These are phyloP conservation scores for Solanum rostratum DNA, from an alignment of 257 asterid genomes.

Conservation along the genomic window DNA sequence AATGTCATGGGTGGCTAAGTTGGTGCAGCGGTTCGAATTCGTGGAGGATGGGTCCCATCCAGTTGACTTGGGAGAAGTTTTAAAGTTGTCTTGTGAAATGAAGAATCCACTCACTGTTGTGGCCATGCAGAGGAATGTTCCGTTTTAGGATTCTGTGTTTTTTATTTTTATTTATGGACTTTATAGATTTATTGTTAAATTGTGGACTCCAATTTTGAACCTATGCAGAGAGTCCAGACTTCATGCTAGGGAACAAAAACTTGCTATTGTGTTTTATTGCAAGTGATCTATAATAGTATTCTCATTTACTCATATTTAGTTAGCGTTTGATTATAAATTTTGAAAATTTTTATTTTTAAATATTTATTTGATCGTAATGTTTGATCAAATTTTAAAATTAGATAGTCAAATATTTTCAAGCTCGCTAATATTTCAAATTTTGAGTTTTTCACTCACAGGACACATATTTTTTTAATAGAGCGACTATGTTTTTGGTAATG, in stretches of 20 bases:
- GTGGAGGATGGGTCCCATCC: background rate
- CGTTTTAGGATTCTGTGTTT: background rate
- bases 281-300: background rate
- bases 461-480: background rate
- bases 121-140: constrained; percentile 15
- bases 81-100: constrained; percentile 55
- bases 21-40: constrained; percentile 33
- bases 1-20: constrained; percentile 36
- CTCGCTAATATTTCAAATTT: background rate
- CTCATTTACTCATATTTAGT: too few species aligned
- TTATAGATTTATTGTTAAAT: background rate
- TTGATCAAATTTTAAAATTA: too few species aligned
- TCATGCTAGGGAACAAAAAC: background rate
- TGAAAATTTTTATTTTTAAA: background rate
- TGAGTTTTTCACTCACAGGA: background rate
- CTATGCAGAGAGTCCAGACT: background rate
- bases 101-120: constrained; percentile 30
- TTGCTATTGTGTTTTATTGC: background rate
- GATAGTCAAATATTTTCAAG: too few species aligned
- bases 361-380: background rate
- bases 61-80: constrained; percentile 31
- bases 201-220: background rate
- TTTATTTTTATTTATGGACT: background rate
- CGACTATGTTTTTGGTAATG: background rate
- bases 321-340: background rate